Evolutionary conservation across 1,139 yeast genomes (phyloP).

Genomic region (Zygosaccharomyces pseudobailii): DNA sequence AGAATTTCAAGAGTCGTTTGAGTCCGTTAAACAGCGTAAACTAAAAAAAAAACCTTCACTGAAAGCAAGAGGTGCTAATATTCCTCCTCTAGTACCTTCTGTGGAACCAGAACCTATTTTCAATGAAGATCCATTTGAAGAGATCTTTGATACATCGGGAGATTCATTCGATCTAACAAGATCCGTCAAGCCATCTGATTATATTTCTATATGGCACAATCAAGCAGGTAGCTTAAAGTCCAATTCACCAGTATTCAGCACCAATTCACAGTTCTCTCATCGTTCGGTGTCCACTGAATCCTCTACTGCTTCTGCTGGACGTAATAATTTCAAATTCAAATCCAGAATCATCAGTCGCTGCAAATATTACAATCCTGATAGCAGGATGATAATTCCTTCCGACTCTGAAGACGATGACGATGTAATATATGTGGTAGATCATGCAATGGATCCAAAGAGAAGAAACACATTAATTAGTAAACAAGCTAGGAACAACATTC

Average conservation of each 20-base stretch:
- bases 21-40: background rate
- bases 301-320: constrained; percentile 8
- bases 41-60: background rate
- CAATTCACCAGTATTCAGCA: constrained; percentile 33
- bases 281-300: constrained; percentile 16
- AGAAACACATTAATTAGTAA: constrained; percentile 23
- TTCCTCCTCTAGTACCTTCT: constrained; percentile 18
- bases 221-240: constrained; percentile 32
- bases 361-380: constrained; percentile 16
- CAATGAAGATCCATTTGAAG: constrained; percentile 26
- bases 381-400: background rate
- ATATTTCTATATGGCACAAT: constrained; percentile 34
- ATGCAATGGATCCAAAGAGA: constrained; percentile 24
- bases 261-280: constrained; percentile 27
- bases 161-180: constrained; percentile 46
- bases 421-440: constrained; percentile 9
- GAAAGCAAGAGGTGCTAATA: constrained; percentile 4
- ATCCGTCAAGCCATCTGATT: constrained; percentile 35
- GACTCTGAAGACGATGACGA: constrained; percentile 14
- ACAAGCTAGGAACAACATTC: constrained; percentile 17
- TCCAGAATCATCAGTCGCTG: constrained; percentile 29
- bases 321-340: constrained; percentile 18
- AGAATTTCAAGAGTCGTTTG: background rate
- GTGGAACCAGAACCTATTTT: constrained; percentile 19
- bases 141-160: constrained; percentile 33